phyloP scores from a whole-genome alignment of 805 yeast genomes.

The Lachancea fermentati region DNA sequence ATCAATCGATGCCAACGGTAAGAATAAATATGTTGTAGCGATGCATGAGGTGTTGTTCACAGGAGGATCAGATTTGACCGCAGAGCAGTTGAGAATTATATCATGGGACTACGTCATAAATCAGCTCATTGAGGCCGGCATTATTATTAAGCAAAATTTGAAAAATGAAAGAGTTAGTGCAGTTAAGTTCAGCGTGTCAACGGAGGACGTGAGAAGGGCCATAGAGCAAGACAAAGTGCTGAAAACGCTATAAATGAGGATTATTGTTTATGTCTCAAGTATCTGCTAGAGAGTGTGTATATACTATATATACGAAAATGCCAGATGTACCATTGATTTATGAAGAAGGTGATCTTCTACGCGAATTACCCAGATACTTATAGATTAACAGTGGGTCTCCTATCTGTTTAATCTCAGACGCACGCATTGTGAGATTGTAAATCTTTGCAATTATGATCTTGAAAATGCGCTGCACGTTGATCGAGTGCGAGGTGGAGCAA shows the following conservation, averaged over 20 bases:
- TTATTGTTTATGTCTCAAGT: not conserved
- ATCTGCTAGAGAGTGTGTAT: not conserved
- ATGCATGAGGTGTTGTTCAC: slow-evolving; percentile 33
- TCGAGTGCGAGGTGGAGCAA: slow-evolving; percentile 87
- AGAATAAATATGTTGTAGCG: slow-evolving; percentile 25
- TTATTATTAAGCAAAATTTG: slow-evolving; percentile 60
- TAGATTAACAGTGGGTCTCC: slow-evolving; percentile 93
- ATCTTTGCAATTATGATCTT: slow-evolving; percentile 87
- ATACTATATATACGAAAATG: not conserved
- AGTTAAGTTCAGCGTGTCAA: slow-evolving; percentile 61
- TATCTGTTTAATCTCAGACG: slow-evolving; percentile 74
- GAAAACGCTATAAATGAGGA: slow-evolving; percentile 23
- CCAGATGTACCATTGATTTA: not conserved
- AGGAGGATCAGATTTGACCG: slow-evolving; percentile 32
- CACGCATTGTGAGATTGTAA: slow-evolving; percentile 73
- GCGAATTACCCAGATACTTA: slow-evolving; percentile 29
- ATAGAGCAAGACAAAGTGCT: slow-evolving; percentile 51
- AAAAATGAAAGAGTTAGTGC: slow-evolving; percentile 63
- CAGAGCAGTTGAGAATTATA: slow-evolving; percentile 53
- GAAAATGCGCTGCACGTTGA: slow-evolving; percentile 89
- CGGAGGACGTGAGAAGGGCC: slow-evolving; percentile 59
- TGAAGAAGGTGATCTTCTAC: slow-evolving; percentile 2
- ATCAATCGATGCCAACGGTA: slow-evolving; percentile 39
- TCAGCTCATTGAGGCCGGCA: slow-evolving; percentile 75
- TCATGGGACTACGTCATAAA: slow-evolving; percentile 47